Evolutionary conservation across 306 rosid genomes (phyloP).

Genomic region (Rubus parviflorus): DNA sequence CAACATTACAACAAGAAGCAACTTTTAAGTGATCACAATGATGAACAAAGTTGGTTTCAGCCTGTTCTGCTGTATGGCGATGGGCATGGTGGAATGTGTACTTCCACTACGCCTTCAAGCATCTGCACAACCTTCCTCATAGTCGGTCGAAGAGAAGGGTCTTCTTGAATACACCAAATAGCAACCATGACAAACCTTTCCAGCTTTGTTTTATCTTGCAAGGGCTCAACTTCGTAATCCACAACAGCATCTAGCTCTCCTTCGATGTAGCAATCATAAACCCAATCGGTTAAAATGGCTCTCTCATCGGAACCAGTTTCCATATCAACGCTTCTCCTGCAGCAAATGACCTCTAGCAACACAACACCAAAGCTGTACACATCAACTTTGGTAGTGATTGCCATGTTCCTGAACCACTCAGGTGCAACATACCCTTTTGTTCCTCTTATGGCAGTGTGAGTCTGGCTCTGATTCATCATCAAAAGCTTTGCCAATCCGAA

Average conservation of each 20-base stretch:
- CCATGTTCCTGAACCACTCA: slow-evolving; percentile 43
- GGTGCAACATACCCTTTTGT: slow-evolving; percentile 53
- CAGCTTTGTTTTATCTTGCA: slow-evolving; percentile 14
- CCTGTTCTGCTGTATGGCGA: slow-evolving; percentile 10
- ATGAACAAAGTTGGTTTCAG: background rate
- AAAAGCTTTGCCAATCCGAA: slow-evolving; percentile 49
- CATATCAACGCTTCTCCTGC: slow-evolving; percentile 26
- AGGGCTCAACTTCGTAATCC: slow-evolving; percentile 11
- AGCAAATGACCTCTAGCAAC: slow-evolving; percentile 38
- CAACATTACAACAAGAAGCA: too few species aligned
- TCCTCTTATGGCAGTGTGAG: slow-evolving; percentile 40
- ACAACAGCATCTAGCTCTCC: background rate
- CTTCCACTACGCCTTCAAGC: slow-evolving; percentile 44
- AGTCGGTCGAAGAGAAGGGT: slow-evolving; percentile 26
- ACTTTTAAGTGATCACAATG: background rate
- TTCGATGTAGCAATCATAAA: slow-evolving; percentile 21
- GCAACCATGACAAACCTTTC: slow-evolving; percentile 21
- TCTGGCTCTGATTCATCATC: slow-evolving; percentile 36
- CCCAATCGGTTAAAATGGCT: slow-evolving; percentile 21
- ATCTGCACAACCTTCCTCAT: slow-evolving; percentile 36
- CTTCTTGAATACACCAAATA: slow-evolving; percentile 42
- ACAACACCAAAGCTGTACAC: slow-evolving; percentile 39
- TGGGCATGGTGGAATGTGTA: slow-evolving; percentile 35
- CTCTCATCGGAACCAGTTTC: background rate
- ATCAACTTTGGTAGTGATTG: slow-evolving; percentile 40